Evolutionary conservation across 1,139 yeast genomes (phyloP).

Genomic region (Trichomonascaceae sp.): DNA sequence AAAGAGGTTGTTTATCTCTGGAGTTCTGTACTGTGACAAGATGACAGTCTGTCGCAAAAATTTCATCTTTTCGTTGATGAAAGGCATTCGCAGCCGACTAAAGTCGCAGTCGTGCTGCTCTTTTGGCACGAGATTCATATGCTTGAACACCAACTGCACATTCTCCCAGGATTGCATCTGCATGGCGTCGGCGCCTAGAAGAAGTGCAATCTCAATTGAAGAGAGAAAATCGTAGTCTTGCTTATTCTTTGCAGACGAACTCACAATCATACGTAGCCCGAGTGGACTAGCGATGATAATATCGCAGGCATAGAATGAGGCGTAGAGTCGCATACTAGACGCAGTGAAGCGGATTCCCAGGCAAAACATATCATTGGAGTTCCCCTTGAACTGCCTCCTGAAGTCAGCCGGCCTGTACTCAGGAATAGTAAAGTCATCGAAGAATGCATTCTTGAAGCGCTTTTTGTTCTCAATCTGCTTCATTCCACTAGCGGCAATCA

Average conservation of each 20-base stretch:
- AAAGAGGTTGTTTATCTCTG: constrained; percentile 60
- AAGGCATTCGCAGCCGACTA: constrained; percentile 85
- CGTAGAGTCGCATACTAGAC: constrained; percentile 69
- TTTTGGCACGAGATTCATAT: constrained; percentile 64
- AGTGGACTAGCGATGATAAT: constrained; percentile 84
- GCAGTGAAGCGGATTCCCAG: constrained; percentile 82
- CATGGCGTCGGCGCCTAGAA: constrained; percentile 77
- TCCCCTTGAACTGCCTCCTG: constrained; percentile 68
- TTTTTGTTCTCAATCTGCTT: constrained; percentile 68
- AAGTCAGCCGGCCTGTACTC: constrained; percentile 72
- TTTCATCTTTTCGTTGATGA: constrained; percentile 70
- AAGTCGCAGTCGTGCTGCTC: constrained; percentile 80
- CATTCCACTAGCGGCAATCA: constrained; percentile 54
- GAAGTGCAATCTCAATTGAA: constrained; percentile 67
- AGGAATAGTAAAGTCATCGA: constrained; percentile 36
- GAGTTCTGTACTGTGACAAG: constrained; percentile 63
- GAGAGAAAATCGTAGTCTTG: constrained; percentile 58
- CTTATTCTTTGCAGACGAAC: constrained; percentile 29
- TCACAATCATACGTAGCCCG: constrained; percentile 72
- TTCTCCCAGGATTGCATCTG: constrained; percentile 95
- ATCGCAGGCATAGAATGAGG: constrained; percentile 78
- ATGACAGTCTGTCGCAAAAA: constrained; percentile 66
- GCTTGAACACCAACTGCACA: constrained; percentile 49
- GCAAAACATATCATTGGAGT: constrained; percentile 84
- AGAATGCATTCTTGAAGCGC: constrained; percentile 61